phyloP scores from a whole-genome alignment of 345 rosid genomes.

The Odontarrhena argentea region DNA sequence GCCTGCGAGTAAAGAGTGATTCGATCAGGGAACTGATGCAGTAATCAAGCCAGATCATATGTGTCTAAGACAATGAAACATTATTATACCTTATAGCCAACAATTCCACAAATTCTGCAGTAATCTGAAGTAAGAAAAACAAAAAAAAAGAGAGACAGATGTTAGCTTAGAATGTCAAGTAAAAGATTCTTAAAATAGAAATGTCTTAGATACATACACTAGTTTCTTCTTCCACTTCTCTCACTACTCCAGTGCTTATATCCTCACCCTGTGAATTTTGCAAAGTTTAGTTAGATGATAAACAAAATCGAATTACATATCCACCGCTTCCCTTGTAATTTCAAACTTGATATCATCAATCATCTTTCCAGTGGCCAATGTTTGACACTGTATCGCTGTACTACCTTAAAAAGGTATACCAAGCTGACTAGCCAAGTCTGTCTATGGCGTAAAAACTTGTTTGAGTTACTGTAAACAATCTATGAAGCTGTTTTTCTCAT shows the following conservation, averaged over 20 bases:
- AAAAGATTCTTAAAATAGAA: neutral
- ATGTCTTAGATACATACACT: conserved; percentile 47
- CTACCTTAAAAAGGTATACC: neutral
- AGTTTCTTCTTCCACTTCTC: conserved; percentile 83
- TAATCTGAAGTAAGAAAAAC: conserved; percentile 45
- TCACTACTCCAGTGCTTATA: conserved; percentile 52
- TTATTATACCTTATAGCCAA: conserved; percentile 55
- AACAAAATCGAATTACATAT: neutral
- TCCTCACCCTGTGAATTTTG: conserved; percentile 59
- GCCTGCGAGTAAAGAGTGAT: conserved; percentile 41
- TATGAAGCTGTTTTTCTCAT: neutral
- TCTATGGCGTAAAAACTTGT: neutral
- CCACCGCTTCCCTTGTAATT: neutral
- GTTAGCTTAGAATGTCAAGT: neutral
- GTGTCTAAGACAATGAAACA: too few species aligned
- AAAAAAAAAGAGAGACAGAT: conserved; percentile 5
- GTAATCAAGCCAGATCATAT: neutral
- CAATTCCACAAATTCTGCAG: conserved; percentile 57
- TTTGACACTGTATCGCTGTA: neutral
- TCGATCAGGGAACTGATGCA: neutral
- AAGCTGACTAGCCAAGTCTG: neutral
- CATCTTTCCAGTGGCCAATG: neutral
- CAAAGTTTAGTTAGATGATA: conserved; percentile 3
- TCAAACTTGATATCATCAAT: neutral
- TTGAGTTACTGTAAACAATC: neutral